Conservation (phyloP, 441 rosid species). For the Brassica hybrid region DNA sequence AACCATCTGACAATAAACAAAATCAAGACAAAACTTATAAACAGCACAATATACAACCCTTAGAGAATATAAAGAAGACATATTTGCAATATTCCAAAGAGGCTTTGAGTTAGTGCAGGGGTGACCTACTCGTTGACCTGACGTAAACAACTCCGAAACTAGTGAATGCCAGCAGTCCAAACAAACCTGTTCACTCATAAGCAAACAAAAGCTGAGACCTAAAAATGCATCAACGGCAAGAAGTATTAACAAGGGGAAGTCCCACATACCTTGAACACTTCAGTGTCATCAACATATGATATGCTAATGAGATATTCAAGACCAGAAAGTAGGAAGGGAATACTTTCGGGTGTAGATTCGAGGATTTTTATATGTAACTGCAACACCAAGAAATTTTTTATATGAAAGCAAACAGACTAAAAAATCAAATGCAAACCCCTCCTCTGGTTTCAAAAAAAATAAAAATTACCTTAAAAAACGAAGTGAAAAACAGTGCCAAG, state of each 20-base stretch:
- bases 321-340: conserved; percentile 71
- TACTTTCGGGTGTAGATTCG: conserved; percentile 72
- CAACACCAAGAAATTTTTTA: not conserved
- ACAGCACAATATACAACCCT: conserved; percentile 13
- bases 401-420: no score
- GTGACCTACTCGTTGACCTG: conserved; percentile 66
- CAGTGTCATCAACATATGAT: conserved; percentile 98
- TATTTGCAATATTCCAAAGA: conserved; percentile 87
- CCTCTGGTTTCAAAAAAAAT: not conserved
- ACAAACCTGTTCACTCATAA: conserved; percentile 75
- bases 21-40: conserved; percentile 17
- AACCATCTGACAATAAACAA: conserved; percentile 63
- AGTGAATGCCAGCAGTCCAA: conserved; percentile 96
- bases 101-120: conserved; percentile 61
- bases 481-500: conserved; percentile 93
- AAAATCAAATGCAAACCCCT: not conserved
- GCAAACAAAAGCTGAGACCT: conserved; percentile 5
- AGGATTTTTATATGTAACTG: conserved; percentile 90
- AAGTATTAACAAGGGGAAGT: not conserved
- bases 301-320: conserved; percentile 90
- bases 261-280: conserved; percentile 88
- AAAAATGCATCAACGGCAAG: not conserved
- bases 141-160: conserved; percentile 85
- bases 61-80: conserved; percentile 8
- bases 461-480: conserved; percentile 80